A percentile compares a stretch with the other conserved stretches of the same genome.
Evolutionary conservation across 192 early-diverging fungal genomes (phyloP).

Genomic region (Coemansia pectinata): DNA sequence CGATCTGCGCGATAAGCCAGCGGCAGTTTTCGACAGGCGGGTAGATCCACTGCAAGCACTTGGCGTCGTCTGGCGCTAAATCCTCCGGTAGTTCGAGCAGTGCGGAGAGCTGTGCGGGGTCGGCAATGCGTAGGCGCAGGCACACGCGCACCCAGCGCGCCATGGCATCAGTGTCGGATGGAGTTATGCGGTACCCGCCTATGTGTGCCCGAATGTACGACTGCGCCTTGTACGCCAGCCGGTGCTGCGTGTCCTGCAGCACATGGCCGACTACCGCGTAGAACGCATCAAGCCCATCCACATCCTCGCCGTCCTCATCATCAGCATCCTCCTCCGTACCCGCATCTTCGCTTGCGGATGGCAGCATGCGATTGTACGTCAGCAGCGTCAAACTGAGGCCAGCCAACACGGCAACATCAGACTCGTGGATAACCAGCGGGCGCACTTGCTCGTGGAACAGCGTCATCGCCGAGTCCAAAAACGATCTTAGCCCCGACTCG

Average conservation of each 20-base stretch:
- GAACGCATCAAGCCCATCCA: slow-evolving; percentile 58
- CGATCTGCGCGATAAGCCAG: slow-evolving; percentile 45
- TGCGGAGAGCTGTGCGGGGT: slow-evolving; percentile 15
- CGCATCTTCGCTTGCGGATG: not conserved
- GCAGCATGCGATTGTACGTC: slow-evolving; percentile 26
- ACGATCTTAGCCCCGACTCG: slow-evolving; percentile 63
- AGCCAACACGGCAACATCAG: slow-evolving; percentile 76
- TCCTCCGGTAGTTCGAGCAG: not conserved
- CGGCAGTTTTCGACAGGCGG: slow-evolving; percentile 30
- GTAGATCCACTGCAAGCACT: slow-evolving; percentile 35
- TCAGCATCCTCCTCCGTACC: not conserved
- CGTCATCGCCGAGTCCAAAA: slow-evolving; percentile 72
- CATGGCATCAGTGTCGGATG: slow-evolving; percentile 11
- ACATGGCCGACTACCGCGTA: slow-evolving; percentile 74
- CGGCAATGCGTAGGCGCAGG: slow-evolving; percentile 12
- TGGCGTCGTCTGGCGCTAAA: slow-evolving; percentile 8
- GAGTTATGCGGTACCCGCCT: slow-evolving; percentile 17
- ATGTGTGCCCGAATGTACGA: slow-evolving; percentile 63
- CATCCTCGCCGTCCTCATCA: slow-evolving; percentile 18
- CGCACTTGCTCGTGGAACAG: slow-evolving; percentile 84
- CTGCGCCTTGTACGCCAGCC: slow-evolving; percentile 87
- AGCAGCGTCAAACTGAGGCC: slow-evolving; percentile 66
- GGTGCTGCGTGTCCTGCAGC: slow-evolving; percentile 84
- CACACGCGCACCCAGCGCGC: slow-evolving; percentile 25
- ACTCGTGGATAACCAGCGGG: slow-evolving; percentile 86